phyloP scores from a whole-genome alignment of 257 asterid genomes.

The Solanum etuberosum region DNA sequence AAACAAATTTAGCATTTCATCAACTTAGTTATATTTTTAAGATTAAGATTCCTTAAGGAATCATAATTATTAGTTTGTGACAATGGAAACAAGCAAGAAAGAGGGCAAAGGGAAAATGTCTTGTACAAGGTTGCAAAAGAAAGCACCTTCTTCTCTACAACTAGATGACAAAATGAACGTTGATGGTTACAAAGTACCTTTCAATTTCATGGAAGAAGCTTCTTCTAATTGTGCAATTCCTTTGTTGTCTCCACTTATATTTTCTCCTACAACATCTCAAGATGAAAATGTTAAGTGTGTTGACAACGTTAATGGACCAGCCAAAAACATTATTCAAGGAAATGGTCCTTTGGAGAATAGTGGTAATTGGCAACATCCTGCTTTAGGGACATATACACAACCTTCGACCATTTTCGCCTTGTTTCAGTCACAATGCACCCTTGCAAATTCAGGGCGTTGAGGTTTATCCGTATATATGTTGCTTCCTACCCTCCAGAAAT shows the following conservation, averaged over 20 bases:
- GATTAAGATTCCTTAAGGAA: background rate
- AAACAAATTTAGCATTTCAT: background rate
- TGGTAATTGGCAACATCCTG: constrained; percentile 14
- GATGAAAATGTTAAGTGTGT: background rate
- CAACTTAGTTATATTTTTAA: background rate
- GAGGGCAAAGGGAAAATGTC: background rate
- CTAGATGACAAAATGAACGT: background rate
- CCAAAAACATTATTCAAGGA: background rate
- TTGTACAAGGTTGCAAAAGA: constrained; percentile 17
- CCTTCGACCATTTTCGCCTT: constrained; percentile 5
- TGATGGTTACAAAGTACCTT: background rate
- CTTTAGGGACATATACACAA: background rate
- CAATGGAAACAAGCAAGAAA: constrained; percentile 1
- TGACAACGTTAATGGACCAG: background rate
- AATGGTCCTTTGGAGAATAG: background rate
- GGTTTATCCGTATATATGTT: background rate
- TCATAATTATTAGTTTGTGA: background rate
- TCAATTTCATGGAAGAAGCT: constrained; percentile 1
- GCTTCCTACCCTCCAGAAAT: background rate
- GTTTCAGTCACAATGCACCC: constrained; percentile 13
- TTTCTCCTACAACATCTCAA: background rate
- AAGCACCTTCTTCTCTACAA: constrained; percentile 16
- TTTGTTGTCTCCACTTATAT: constrained; percentile 6
- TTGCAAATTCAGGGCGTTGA: background rate
- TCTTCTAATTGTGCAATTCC: constrained; percentile 15